A percentile compares a stretch with the other conserved stretches of the same genome.
These are phyloP conservation scores for Sphaerulina musiva DNA, from an alignment of 2,329 filamentous ascomycete genomes.

Conservation along the genomic window DNA sequence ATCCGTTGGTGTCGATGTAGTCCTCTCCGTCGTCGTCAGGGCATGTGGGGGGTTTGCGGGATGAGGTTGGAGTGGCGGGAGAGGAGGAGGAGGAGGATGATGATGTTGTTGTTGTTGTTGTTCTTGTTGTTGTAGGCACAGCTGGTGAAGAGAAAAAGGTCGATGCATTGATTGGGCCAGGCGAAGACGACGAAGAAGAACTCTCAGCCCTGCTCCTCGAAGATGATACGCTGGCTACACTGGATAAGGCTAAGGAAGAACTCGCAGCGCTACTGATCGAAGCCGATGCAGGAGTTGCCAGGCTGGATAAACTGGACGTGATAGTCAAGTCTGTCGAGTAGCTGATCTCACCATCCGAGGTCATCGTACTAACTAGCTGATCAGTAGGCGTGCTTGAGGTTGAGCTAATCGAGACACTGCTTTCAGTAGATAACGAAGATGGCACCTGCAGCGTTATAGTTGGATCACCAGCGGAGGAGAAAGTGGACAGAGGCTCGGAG, in stretches of 20 bases:
- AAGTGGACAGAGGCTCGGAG: no score
- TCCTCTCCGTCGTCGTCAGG: conserved; percentile 22
- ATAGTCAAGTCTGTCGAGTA: no score
- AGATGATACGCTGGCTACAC: background rate
- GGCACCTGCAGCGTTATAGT: no score
- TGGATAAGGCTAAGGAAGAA: background rate
- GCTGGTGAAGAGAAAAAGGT: background rate
- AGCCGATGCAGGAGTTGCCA: background rate
- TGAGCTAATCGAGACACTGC: background rate
- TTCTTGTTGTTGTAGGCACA: background rate
- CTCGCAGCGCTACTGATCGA: no score
- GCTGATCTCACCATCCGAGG: no score
- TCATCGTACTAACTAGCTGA: background rate
- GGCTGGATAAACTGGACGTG: background rate
- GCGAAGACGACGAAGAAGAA: background rate
- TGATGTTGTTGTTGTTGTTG: background rate
- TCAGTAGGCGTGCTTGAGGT: background rate
- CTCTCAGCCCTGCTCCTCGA: background rate
- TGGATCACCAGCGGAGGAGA: no score
- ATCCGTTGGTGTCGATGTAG: conserved; percentile 25
- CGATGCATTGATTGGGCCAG: background rate
- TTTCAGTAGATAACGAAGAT: background rate
- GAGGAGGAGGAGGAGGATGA: background rate
- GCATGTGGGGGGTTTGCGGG: conserved; percentile 23
- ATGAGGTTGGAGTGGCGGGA: conserved; percentile 5